A percentile compares a stretch with the other conserved stretches of the same genome.
Evolutionary conservation across 163 green algal species (phyloP).

Genomic region (Chloromonas sp.): DNA sequence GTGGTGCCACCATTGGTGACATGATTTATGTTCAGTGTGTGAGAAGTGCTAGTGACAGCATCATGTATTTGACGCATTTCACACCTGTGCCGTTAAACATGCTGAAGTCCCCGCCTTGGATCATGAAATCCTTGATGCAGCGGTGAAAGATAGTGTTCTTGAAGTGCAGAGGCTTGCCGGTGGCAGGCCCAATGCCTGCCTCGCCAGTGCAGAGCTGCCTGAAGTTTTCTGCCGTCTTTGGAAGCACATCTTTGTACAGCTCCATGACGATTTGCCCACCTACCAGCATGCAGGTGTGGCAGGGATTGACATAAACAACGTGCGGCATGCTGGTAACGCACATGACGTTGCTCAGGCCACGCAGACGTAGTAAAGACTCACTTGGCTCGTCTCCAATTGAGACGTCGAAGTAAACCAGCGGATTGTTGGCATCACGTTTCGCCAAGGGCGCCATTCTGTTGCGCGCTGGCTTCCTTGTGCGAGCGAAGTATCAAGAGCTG

Average conservation of each 20-base stretch:
- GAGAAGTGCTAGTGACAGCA: not conserved
- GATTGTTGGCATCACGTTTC: constrained; percentile 4
- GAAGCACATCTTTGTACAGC: constrained; percentile 26
- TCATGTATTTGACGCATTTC: not conserved
- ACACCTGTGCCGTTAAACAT: constrained; percentile 37
- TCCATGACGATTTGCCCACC: constrained; percentile 25
- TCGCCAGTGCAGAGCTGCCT: constrained; percentile 52
- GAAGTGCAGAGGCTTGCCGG: constrained; percentile 81
- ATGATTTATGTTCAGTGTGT: not conserved
- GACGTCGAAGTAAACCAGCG: constrained; percentile 34
- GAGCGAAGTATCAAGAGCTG: too few relatives aligned
- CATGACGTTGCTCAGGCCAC: too few relatives aligned
- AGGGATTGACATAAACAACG: not conserved
- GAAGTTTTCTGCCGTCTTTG: constrained; percentile 88
- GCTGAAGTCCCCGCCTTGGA: constrained; percentile 55
- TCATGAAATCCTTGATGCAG: constrained; percentile 75
- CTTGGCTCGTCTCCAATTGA: constrained; percentile 16
- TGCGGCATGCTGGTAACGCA: not conserved
- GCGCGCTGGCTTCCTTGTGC: too few relatives aligned
- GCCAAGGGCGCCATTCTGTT: too few relatives aligned
- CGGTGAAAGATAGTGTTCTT: constrained; percentile 87
- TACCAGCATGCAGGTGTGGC: constrained; percentile 1
- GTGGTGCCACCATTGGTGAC: too few relatives aligned
- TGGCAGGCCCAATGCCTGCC: constrained; percentile 68
- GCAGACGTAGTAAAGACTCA: not conserved